Conservation (phyloP, 345 rosid species). For the Camelina sativa region DNA sequence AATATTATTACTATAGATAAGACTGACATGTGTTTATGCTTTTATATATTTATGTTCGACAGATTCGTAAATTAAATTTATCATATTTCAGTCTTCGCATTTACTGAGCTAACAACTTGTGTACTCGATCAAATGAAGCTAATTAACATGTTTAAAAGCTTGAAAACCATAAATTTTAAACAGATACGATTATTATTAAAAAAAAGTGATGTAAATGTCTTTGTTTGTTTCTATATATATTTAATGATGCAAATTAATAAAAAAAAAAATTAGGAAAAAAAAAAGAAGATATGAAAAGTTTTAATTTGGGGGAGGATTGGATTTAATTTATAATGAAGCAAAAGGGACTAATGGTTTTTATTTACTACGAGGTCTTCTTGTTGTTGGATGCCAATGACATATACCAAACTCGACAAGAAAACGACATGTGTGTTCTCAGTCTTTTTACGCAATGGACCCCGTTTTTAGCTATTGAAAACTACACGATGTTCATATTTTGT, state of each 20-base stretch:
- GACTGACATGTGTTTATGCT: background rate
- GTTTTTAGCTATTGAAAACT: slow-evolving; percentile 40
- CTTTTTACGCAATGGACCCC: slow-evolving; percentile 35
- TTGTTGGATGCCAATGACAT: slow-evolving; percentile 48
- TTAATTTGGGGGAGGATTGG: background rate
- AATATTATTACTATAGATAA: background rate
- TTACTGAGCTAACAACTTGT: background rate
- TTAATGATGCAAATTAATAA: slow-evolving; percentile 1
- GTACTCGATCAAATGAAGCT: background rate
- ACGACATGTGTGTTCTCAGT: slow-evolving; percentile 45
- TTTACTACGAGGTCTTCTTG: slow-evolving; percentile 23
- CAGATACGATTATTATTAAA: background rate
- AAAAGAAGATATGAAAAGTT: background rate
- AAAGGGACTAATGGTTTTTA: slow-evolving; percentile 47
- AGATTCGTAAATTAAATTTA: background rate
- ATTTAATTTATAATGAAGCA: slow-evolving; percentile 45
- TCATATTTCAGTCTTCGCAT: background rate
- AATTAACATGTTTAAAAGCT: slow-evolving; percentile 20
- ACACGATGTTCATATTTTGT: slow-evolving; percentile 39
- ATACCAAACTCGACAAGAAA: slow-evolving; percentile 49
- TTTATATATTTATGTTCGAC: background rate
- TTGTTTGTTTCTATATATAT: background rate
- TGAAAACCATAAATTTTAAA: background rate
- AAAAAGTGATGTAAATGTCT: slow-evolving; percentile 19
- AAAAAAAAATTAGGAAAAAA: background rate